These are phyloP conservation scores for Lactifluus pinguis DNA, from an alignment of 768 basidiomycete genomes.

Conservation along the genomic window DNA sequence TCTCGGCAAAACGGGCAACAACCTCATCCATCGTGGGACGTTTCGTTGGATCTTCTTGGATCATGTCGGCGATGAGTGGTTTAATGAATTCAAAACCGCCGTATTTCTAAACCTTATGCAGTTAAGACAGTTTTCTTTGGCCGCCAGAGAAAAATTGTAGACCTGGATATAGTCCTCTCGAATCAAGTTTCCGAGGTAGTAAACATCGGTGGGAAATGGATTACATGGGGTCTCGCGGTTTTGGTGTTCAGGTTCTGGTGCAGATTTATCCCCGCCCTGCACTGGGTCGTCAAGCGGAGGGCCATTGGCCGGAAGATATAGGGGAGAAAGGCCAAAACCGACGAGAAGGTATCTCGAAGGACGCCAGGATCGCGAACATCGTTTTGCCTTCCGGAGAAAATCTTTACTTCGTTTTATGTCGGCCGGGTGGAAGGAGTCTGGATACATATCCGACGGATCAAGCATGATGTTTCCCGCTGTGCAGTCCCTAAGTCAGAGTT, in stretches of 20 bases:
- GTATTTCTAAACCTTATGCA: background rate
- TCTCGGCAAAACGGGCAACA: background rate
- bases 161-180: constrained; percentile 11
- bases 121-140: too few species aligned
- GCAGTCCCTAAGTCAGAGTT: background rate
- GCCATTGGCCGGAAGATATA: constrained; percentile 9
- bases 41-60: constrained; percentile 26
- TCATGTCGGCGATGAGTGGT: constrained; percentile 26
- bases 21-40: constrained; percentile 24
- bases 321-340: constrained; percentile 24
- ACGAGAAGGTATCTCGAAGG: constrained; percentile 24
- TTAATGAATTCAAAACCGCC: constrained; percentile 3
- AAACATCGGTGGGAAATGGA: constrained; percentile 24
- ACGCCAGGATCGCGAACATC: constrained; percentile 20
- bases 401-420: background rate
- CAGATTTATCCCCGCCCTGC: constrained; percentile 21
- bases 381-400: constrained; percentile 3
- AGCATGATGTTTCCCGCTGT: constrained; percentile 8
- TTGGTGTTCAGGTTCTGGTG: constrained; percentile 22
- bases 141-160: too few species aligned
- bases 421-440: constrained; percentile 8
- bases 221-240: background rate
- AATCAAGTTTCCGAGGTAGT: constrained; percentile 22
- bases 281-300: constrained; percentile 15
- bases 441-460: constrained; percentile 11